These are phyloP conservation scores for Boletellus ananiceps DNA, from an alignment of 768 basidiomycete species.

Conservation along the genomic window DNA sequence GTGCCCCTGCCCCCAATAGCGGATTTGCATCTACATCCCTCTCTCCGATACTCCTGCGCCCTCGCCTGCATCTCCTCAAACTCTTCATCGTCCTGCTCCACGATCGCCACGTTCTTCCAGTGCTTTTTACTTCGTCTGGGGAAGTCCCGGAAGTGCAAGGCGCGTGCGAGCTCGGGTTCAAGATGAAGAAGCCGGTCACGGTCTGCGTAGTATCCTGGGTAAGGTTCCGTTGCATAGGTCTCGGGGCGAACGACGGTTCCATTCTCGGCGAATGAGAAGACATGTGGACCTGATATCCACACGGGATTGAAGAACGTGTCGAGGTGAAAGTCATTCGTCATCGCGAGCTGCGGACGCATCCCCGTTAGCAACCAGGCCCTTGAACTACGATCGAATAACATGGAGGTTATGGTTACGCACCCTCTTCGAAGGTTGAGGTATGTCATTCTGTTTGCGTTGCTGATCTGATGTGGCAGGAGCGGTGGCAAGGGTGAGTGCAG, in stretches of 20 bases:
- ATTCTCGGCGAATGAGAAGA: conserved; percentile 9
- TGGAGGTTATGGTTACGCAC: background rate
- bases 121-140: conserved; percentile 1
- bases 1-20: too few species aligned
- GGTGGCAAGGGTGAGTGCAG: background rate
- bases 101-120: conserved; percentile 18
- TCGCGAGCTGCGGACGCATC: background rate
- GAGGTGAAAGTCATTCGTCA: conserved; percentile 41
- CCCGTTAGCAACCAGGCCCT: background rate
- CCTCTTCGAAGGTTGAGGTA: background rate
- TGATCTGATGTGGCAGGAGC: background rate
- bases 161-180: background rate
- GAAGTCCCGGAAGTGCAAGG: background rate
- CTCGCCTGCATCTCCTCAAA: background rate
- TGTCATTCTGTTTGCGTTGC: too few species aligned
- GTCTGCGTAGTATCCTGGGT: background rate
- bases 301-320: conserved; percentile 40
- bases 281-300: conserved; percentile 25
- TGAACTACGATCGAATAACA: too few species aligned
- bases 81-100: conserved; percentile 15
- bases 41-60: too few species aligned
- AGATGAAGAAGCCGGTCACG: background rate
- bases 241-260: conserved; percentile 9
- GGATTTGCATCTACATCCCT: background rate
- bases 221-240: background rate